Conservation (phyloP, 257 asterid species). For the Nicotiana undulata region DNA sequence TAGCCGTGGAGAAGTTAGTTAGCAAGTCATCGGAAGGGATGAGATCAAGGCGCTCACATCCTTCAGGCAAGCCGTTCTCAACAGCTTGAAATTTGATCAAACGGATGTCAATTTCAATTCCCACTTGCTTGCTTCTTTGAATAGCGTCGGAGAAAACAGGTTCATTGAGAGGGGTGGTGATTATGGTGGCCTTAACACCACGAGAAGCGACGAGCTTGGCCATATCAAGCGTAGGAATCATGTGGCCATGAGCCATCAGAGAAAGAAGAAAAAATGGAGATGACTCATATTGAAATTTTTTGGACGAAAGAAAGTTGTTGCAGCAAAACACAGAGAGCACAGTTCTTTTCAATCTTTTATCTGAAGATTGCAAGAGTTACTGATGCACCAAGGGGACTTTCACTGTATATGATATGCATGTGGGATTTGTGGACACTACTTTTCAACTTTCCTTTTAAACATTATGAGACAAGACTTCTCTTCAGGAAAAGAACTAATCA, state of each 20-base stretch:
- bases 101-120: slow-evolving; percentile 23
- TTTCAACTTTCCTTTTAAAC: too few species aligned
- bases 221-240: slow-evolving; percentile 52
- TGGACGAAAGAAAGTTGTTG: not conserved
- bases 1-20: not conserved
- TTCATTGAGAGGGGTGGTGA: slow-evolving; percentile 21
- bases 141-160: slow-evolving; percentile 20
- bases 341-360: not conserved
- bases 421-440: too few species aligned
- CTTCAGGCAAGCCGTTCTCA: slow-evolving; percentile 33
- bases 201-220: slow-evolving; percentile 44
- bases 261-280: slow-evolving; percentile 37
- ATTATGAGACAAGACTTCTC: too few species aligned
- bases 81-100: slow-evolving; percentile 33
- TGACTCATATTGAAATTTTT: not conserved
- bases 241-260: slow-evolving; percentile 48
- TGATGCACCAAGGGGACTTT: not conserved
- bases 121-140: slow-evolving; percentile 10
- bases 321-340: not conserved
- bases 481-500: too few species aligned
- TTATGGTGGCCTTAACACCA: slow-evolving; percentile 34
- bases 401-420: not conserved
- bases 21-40: not conserved
- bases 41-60: slow-evolving; percentile 28
- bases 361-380: not conserved